Conservation (phyloP, 139 green algal genomes). For the Chloropicon primus region DNA sequence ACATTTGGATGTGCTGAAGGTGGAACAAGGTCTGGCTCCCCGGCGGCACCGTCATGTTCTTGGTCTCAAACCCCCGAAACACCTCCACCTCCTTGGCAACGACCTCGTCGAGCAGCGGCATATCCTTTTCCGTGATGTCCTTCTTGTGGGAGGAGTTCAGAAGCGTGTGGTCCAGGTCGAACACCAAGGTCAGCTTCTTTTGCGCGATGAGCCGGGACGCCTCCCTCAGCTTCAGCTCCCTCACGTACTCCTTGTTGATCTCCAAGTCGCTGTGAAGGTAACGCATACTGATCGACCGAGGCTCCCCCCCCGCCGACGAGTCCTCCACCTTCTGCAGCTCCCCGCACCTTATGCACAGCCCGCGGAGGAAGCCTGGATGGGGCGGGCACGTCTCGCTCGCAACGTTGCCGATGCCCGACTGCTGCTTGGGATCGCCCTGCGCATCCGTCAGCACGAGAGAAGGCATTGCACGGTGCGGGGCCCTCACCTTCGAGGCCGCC, state of each 20-base stretch:
- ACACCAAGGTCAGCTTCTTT: slow-evolving; percentile 48
- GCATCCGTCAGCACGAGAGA: background rate
- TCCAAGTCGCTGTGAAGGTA: slow-evolving; percentile 7
- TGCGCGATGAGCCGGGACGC: background rate
- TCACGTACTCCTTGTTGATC: slow-evolving; percentile 5
- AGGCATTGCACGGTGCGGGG: background rate
- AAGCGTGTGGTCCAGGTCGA: slow-evolving; percentile 94
- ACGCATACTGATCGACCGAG: background rate
- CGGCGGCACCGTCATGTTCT: background rate
- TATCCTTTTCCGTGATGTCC: slow-evolving; percentile 21
- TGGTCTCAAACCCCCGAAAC: too few relatives aligned
- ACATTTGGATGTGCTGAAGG: background rate
- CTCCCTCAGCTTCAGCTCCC: background rate
- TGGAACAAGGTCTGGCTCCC: background rate
- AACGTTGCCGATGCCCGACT: too few relatives aligned
- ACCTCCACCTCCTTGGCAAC: background rate
- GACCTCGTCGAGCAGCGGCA: slow-evolving; percentile 1
- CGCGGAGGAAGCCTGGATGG: slow-evolving; percentile 54
- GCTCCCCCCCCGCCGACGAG: background rate
- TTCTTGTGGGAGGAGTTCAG: slow-evolving; percentile 56
- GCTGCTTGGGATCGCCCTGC: too few relatives aligned
- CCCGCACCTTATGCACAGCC: slow-evolving; percentile 61
- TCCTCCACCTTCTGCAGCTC: slow-evolving; percentile 7
- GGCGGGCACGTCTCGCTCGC: slow-evolving; percentile 27
- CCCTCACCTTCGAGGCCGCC: background rate